These are phyloP conservation scores for Thelonectria rubi DNA, from an alignment of 2,329 filamentous ascomycete species.

Conservation along the genomic window DNA sequence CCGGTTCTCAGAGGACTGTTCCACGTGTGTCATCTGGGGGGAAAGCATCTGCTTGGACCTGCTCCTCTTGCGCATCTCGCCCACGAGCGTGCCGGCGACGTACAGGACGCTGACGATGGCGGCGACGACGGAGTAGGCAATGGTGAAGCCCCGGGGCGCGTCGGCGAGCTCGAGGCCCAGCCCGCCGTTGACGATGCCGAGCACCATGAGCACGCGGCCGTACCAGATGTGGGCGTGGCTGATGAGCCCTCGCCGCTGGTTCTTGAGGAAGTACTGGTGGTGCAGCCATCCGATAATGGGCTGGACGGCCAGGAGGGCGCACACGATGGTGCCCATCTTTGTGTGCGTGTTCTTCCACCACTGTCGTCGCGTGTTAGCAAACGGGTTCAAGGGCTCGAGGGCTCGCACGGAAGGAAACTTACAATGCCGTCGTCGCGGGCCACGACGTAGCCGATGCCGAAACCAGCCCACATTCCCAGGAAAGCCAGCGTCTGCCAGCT, in stretches of 20 bases:
- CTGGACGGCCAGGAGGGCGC: conserved; percentile 64
- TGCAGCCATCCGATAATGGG: conserved; percentile 67
- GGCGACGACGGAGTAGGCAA: conserved; percentile 66
- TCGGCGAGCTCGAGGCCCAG: conserved; percentile 63
- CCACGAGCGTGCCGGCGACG: conserved; percentile 40
- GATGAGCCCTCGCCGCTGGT: conserved; percentile 57
- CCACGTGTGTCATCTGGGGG: conserved; percentile 39
- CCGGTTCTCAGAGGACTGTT: conserved; percentile 18
- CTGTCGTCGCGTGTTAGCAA: conserved; percentile 48
- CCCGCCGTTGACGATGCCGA: conserved; percentile 71
- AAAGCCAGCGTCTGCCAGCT: conserved; percentile 64
- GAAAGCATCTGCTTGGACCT: conserved; percentile 33
- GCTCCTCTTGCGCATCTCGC: conserved; percentile 24
- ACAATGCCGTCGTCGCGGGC: conserved; percentile 55
- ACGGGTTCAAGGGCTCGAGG: conserved; percentile 16
- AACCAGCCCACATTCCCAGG: conserved; percentile 66
- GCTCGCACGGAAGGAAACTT: conserved; percentile 41
- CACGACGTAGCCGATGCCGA: conserved; percentile 64
- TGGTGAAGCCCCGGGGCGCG: conserved; percentile 52
- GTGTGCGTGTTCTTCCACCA: conserved; percentile 64
- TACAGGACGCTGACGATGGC: conserved; percentile 60
- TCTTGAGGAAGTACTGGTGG: conserved; percentile 61
- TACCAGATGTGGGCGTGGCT: conserved; percentile 71
- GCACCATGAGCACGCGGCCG: conserved; percentile 64
- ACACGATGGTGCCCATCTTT: conserved; percentile 63